These are phyloP conservation scores for Haplosporangium gracile DNA, from an alignment of 192 early-diverging fungal genomes.

Conservation along the genomic window DNA sequence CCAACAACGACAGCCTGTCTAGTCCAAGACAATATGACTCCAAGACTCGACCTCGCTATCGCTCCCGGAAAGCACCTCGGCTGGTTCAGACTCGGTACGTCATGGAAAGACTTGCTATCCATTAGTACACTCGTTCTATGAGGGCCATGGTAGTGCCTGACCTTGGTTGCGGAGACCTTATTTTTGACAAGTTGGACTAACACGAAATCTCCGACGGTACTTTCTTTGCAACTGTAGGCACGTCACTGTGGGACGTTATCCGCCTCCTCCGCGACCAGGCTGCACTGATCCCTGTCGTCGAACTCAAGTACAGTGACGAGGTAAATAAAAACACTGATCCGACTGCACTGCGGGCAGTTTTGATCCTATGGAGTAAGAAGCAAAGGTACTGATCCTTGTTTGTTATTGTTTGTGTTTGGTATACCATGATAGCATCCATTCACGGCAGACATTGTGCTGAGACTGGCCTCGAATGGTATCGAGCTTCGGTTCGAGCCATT, in stretches of 20 bases:
- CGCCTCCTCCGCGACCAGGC: conserved; percentile 64
- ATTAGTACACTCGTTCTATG: neutral
- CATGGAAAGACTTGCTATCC: neutral
- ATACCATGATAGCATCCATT: conserved; percentile 55
- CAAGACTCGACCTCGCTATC: conserved; percentile 64
- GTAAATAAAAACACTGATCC: conserved; percentile 48
- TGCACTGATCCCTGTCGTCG: conserved; percentile 66
- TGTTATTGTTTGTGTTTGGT: conserved; percentile 3
- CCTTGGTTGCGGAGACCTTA: neutral
- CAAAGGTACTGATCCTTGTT: neutral
- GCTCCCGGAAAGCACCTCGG: conserved; percentile 68
- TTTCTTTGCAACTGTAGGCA: conserved; percentile 52
- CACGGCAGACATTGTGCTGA: conserved; percentile 55
- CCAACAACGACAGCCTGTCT: neutral
- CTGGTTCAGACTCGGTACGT: conserved; percentile 64
- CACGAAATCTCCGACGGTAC: neutral
- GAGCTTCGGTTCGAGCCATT: conserved; percentile 70
- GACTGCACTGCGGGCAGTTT: neutral
- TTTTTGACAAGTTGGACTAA: neutral
- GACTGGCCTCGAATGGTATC: conserved; percentile 63
- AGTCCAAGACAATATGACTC: conserved; percentile 27
- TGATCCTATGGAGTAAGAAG: conserved; percentile 16
- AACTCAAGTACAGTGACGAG: conserved; percentile 73
- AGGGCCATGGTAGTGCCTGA: neutral
- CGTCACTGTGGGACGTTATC: conserved; percentile 73